Base-by-base conservation (phyloP, 176 grass and related monocot species). In the Carex kokanica region DNA sequence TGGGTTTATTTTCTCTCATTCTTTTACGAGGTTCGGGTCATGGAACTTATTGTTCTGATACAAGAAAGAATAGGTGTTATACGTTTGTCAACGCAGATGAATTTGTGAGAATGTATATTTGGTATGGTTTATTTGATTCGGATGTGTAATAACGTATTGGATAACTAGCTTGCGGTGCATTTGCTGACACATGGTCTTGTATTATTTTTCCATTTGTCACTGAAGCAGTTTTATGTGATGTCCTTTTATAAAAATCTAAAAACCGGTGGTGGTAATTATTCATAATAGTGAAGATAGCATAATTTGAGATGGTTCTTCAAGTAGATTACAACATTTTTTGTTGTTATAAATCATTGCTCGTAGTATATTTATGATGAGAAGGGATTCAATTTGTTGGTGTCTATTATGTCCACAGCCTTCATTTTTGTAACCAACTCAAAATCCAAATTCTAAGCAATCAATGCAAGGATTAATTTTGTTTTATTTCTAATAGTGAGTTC, bases 71-170 rank as follows among this genome's bases (percentile, higher is more conserved):
- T 54, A 66, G 80, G 20, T 77, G 90, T 80, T 75, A 81, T 84
- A 84, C 84, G 66, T 45, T 64, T 58, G 57, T 41, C n/a, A 41
- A 43, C n/a, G 80, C 74, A 61, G 65, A 62, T 68, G 65, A 63
- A 74, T 57, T 47, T 65, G 25, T 73, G 79, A 58, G 54, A 88
- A 88, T 70, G 29, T 78, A 59, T 79, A 60, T 56, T 40, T 69
- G 86, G 54, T 88, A 11, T 88, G 77, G 84, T 90, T 86, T 69
- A 81, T 86, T 86, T 56, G 53, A 63, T 56, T 53, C 27, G 4
- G 10, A 88, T 59, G 71, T 67, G 64, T 66, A 86, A 93, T 90
- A 87, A 92, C 85, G 80, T 84, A 55, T 64, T 78, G 40, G 66
- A 56, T 78, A 20, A 15, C 73, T 78, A 60, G 70, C 38, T 71